phyloP scores from a whole-genome alignment of 768 basidiomycete genomes.

The Fibroporia radiculosa region DNA sequence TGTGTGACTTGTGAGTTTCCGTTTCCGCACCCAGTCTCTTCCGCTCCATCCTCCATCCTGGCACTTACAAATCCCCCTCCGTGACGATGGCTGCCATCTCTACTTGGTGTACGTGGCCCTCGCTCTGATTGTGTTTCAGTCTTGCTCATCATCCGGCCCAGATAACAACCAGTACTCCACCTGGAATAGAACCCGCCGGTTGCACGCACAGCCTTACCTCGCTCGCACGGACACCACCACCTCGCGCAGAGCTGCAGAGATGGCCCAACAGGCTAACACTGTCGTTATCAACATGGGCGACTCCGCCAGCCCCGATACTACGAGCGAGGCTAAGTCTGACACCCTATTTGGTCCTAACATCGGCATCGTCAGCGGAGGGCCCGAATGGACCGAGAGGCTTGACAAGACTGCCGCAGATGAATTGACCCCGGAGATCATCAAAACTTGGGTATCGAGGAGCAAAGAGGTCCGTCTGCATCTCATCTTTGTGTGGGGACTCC shows the following conservation, averaged over 20 bases:
- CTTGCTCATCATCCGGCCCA: slow-evolving; percentile 13
- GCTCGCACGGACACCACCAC: slow-evolving; percentile 43
- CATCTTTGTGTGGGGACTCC: background rate
- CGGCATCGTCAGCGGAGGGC: slow-evolving; percentile 62
- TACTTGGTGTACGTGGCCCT: slow-evolving; percentile 4
- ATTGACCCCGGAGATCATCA: slow-evolving; percentile 77
- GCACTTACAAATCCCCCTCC: too few species aligned
- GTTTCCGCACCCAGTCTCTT: too few species aligned
- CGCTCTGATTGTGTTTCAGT: background rate
- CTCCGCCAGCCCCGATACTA: slow-evolving; percentile 13
- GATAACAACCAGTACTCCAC: slow-evolving; percentile 46
- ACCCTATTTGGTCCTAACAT: slow-evolving; percentile 91
- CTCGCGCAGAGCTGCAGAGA: slow-evolving; percentile 39
- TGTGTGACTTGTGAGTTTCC: too few species aligned
- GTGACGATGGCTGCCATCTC: slow-evolving; percentile 3
- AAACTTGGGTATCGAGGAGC: slow-evolving; percentile 77
- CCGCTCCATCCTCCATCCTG: too few species aligned
- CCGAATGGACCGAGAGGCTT: slow-evolving; percentile 57
- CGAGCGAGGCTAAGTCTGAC: slow-evolving; percentile 58
- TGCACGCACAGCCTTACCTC: slow-evolving; percentile 43
- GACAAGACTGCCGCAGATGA: slow-evolving; percentile 70
- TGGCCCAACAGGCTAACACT: slow-evolving; percentile 33
- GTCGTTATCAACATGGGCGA: slow-evolving; percentile 28
- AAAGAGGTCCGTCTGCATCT: slow-evolving; percentile 57
- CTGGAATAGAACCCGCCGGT: slow-evolving; percentile 51